These are phyloP conservation scores for Talaromyces nanjingensis DNA, from an alignment of 495 filamentous ascomycete species.

Conservation along the genomic window DNA sequence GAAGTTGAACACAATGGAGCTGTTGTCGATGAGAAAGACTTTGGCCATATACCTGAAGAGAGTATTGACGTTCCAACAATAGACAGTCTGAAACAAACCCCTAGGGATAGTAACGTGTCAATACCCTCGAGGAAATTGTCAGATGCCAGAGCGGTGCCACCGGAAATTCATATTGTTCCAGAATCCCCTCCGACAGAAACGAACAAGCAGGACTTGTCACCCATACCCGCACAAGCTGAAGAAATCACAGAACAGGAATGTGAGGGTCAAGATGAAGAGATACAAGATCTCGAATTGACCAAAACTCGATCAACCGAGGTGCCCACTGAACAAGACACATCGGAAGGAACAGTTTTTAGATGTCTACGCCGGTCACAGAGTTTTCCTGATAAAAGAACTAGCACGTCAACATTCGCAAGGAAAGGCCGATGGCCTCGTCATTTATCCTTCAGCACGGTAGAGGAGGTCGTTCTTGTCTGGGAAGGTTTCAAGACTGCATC, in stretches of 20 bases:
- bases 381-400: constrained; percentile 23
- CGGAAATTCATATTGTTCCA: constrained; percentile 15
- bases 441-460: constrained; percentile 83
- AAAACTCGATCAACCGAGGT: constrained; percentile 30
- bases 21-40: not conserved
- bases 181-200: constrained; percentile 11
- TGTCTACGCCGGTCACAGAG: constrained; percentile 41
- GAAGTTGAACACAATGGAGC: constrained; percentile 20
- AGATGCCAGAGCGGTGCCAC: constrained; percentile 13
- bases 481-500: constrained; percentile 36
- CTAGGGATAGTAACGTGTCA: not conserved
- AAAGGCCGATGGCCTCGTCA: constrained; percentile 68
- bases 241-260: not conserved
- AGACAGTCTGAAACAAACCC: constrained; percentile 9
- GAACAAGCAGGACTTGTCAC: not conserved
- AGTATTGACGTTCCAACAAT: not conserved
- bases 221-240: not conserved
- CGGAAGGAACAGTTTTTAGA: constrained; percentile 23
- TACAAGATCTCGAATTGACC: constrained; percentile 25
- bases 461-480: constrained; percentile 78
- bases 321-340: constrained; percentile 24
- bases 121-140: constrained; percentile 1
- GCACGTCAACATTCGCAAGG: constrained; percentile 28
- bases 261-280: constrained; percentile 18
- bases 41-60: not conserved